A percentile compares a stretch with the other conserved stretches of the same genome.
These are phyloP conservation scores for Colletotrichum shisoi DNA, from an alignment of 2,329 filamentous ascomycete species.

Conservation along the genomic window DNA sequence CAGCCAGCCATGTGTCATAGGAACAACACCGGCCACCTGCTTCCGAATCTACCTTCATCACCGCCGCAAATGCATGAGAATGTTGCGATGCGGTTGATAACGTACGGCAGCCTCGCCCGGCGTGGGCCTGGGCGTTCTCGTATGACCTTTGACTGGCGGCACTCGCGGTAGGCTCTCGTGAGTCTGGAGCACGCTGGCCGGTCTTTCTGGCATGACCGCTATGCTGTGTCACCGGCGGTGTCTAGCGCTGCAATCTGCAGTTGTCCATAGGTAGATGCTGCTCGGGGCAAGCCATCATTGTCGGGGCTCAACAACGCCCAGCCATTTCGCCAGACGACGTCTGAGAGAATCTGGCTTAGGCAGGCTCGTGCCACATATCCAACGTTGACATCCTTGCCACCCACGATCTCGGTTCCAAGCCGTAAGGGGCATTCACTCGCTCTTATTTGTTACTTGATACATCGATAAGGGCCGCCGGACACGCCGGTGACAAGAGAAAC, in stretches of 20 bases:
- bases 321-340: conserved; percentile 7
- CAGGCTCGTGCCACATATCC: conserved; percentile 24
- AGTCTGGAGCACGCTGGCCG: conserved; percentile 32
- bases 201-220: conserved; percentile 31
- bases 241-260: neutral
- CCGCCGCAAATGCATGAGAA: neutral
- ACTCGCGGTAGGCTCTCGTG: neutral
- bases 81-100: neutral
- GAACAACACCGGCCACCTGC: neutral
- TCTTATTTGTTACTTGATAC: conserved; percentile 20
- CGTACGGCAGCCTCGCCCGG: neutral
- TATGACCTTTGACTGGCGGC: conserved; percentile 9
- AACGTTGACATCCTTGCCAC: conserved; percentile 10
- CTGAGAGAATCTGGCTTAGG: neutral
- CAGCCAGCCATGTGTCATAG: neutral
- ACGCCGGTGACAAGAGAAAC: conserved; percentile 27
- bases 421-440: neutral
- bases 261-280: neutral
- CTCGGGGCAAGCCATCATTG: neutral
- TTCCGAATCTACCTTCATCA: neutral
- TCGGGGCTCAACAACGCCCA: conserved; percentile 3
- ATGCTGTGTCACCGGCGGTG: conserved; percentile 28
- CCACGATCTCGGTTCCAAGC: neutral
- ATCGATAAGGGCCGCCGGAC: conserved; percentile 20
- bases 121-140: neutral